Base-by-base conservation (phyloP, 2,329 filamentous ascomycete species). In the Fusarium marasasianum region DNA sequence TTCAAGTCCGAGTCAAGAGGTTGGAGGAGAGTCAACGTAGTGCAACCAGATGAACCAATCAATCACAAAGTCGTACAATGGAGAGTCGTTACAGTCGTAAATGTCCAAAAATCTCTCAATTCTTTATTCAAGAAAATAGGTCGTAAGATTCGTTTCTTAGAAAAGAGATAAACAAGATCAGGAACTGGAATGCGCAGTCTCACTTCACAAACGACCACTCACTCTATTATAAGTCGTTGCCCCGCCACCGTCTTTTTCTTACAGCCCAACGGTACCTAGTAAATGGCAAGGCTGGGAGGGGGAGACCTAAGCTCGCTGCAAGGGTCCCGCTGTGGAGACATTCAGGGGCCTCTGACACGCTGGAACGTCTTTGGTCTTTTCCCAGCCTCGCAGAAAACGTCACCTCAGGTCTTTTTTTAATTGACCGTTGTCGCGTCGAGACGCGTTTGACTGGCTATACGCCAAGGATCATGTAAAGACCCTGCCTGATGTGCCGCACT, bases 201-300 rank as follows among this genome's bases (percentile, higher is more conserved):
- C 43, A 57, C 45, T 61, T 62, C 40, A 51, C 37, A 31, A 59
- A 63, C 64, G 66, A 62, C 56, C 57, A 12, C 35, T 70, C 56
- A 48, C 66, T 59, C 63, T 71, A 70, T 80, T 84, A 84, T 84
- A 84, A 84, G 70, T 78, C 78, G 85, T 86, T 87, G 85, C 84
- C 85, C 85, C 82, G 85, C 85, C 85, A 87, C 84, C 82, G 70
- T 66, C 79, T 82, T 81, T 79, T 75, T 38, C 78, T 78, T 80
- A 80, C 81, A 80, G 60, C 60, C 73, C 51, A 43, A 31, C 10
- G 11, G n/a, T n/a, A 33, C 33, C 33, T 33, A 33, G 60, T 77
- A 81, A 81, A 77, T 76, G 59, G 75, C 79, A 81, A 80, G 80
- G 81, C 81, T 82, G 80, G 81, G 76, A 37, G 51, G 79, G 79